Evolutionary conservation across 176 grass and related monocot genomes (phyloP).

Genomic region (Carex kokanica): DNA sequence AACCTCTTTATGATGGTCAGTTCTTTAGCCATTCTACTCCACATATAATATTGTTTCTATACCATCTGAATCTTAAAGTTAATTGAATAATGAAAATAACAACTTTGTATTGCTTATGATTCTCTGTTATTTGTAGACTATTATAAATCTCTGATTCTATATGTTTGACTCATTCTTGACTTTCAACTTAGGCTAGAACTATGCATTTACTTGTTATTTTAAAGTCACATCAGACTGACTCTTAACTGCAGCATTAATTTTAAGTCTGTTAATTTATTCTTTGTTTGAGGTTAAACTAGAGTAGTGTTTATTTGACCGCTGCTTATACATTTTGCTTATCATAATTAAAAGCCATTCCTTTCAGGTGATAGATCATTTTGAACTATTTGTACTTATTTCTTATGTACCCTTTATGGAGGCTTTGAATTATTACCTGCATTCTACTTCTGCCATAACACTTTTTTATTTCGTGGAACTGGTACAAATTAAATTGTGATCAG

Average conservation of each 20-base stretch:
- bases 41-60: background rate
- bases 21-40: background rate
- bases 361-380: background rate
- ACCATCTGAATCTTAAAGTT: background rate
- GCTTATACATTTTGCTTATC: background rate
- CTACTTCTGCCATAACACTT: background rate
- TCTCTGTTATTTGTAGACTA: background rate
- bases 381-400: background rate
- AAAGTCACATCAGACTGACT: background rate
- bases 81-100: background rate
- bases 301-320: background rate
- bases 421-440: background rate
- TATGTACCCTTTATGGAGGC: background rate
- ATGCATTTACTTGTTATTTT: background rate
- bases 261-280: slow-evolving; percentile 7
- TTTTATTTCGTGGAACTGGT: background rate
- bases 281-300: background rate
- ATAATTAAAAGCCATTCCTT: background rate
- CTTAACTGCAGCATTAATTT: background rate
- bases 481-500: slow-evolving; percentile 31
- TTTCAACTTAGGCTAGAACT: slow-evolving; percentile 6
- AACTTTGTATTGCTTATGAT: background rate
- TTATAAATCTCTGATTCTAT: background rate
- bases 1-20: background rate
- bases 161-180: background rate